These are phyloP conservation scores for Parachaetomium inaequale DNA, from an alignment of 495 filamentous ascomycete genomes.

Conservation along the genomic window DNA sequence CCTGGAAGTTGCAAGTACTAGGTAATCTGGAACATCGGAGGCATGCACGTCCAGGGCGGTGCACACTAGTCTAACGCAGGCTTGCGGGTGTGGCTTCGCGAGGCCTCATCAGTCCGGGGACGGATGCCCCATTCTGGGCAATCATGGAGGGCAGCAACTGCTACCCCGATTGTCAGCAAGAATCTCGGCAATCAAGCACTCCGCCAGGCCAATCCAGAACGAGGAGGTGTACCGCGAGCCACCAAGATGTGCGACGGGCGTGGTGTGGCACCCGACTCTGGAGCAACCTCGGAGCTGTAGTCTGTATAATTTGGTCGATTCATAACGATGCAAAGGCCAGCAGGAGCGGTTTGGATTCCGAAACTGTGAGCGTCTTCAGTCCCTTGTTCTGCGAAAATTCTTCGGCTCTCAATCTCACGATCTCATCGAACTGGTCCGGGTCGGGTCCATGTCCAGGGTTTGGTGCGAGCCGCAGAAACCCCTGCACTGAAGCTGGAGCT, in stretches of 20 bases:
- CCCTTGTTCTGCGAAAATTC: background rate
- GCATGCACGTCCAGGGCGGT: no score
- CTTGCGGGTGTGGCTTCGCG: constrained; percentile 2
- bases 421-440: background rate
- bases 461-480: no score
- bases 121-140: background rate
- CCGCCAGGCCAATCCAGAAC: constrained; percentile 11
- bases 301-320: no score
- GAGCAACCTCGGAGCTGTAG: no score
- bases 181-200: constrained; percentile 9
- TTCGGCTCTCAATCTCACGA: background rate
- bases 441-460: no score
- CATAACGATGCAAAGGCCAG: background rate
- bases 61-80: background rate
- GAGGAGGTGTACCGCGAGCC: background rate
- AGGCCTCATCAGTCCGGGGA: background rate
- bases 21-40: no score
- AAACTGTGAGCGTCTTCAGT: background rate
- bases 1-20: background rate
- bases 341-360: background rate
- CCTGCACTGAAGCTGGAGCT: no score
- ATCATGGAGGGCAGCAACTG: background rate
- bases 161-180: constrained; percentile 5
- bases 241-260: no score
- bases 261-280: no score